phyloP scores from a whole-genome alignment of 257 asterid genomes.

The Solanum bulbocastanum region DNA sequence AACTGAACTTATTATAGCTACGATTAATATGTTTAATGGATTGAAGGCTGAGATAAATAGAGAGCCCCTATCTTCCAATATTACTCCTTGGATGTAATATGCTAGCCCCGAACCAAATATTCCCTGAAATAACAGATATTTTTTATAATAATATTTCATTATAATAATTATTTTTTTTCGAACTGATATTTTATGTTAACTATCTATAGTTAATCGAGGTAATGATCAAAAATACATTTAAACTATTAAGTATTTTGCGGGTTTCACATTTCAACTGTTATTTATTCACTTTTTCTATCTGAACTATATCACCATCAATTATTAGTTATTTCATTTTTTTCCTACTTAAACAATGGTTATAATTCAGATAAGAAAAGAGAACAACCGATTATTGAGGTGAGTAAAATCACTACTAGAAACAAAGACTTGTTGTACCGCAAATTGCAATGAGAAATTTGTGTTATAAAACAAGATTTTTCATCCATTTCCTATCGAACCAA shows the following conservation, averaged over 20 bases:
- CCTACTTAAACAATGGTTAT: background rate
- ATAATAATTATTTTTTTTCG: background rate
- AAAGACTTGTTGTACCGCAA: too few species aligned
- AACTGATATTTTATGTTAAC: background rate
- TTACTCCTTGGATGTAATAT: slow-evolving; percentile 72
- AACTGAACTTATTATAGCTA: slow-evolving; percentile 72
- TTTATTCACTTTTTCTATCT: background rate
- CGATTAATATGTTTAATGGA: slow-evolving; percentile 76
- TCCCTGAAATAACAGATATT: background rate
- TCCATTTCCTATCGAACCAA: too few species aligned
- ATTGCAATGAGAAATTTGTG: too few species aligned
- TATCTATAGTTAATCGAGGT: background rate
- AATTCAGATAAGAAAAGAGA: background rate
- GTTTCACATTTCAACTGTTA: background rate
- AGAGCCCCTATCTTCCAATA: slow-evolving; percentile 74
- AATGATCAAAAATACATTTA: background rate
- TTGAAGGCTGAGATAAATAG: slow-evolving; percentile 86
- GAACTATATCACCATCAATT: background rate
- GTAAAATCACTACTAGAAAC: background rate
- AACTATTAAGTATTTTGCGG: background rate
- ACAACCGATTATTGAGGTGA: background rate
- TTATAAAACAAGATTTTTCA: background rate
- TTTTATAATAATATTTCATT: background rate
- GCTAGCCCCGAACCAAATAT: slow-evolving; percentile 77
- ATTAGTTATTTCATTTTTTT: too few species aligned